Evolutionary conservation across 2,329 filamentous ascomycete species (phyloP).

Genomic region (Grosmannia clavigera): DNA sequence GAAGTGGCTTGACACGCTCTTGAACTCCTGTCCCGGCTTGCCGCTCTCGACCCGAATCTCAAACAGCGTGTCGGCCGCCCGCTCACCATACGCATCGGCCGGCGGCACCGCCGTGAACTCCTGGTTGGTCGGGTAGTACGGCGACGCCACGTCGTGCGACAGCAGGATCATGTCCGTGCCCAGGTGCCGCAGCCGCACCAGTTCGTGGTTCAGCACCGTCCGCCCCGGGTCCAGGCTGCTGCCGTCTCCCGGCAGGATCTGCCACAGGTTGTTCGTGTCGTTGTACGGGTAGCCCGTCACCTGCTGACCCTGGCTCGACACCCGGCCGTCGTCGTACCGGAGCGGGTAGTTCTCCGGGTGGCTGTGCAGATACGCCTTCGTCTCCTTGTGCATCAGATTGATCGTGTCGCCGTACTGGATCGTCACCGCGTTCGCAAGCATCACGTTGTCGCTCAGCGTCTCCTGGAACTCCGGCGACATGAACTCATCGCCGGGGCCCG

Average conservation of each 20-base stretch:
- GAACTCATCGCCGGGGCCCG: constrained; percentile 93
- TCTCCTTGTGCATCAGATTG: constrained; percentile 89
- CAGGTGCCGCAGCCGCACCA: constrained; percentile 76
- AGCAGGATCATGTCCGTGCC: constrained; percentile 77
- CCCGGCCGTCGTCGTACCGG: constrained; percentile 91
- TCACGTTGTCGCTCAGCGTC: constrained; percentile 85
- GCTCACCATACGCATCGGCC: constrained; percentile 59
- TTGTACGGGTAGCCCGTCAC: constrained; percentile 97
- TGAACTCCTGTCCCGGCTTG: constrained; percentile 73
- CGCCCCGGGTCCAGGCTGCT: constrained; percentile 45
- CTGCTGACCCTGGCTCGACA: constrained; percentile 95
- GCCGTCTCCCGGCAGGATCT: constrained; percentile 59
- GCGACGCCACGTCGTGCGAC: constrained; percentile 93
- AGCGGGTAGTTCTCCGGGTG: constrained; percentile 82
- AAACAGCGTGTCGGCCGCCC: constrained; percentile 83
- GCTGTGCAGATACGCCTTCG: constrained; percentile 90
- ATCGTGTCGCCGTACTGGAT: constrained; percentile 88
- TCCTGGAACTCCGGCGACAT: constrained; percentile 98
- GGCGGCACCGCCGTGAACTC: constrained; percentile 79
- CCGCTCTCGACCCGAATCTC: constrained; percentile 82
- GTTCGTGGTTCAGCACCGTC: constrained; percentile 68
- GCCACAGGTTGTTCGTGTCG: constrained; percentile 98
- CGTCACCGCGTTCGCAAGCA: constrained; percentile 74
- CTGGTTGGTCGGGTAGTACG: constrained; percentile 93
- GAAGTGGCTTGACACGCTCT: constrained; percentile 84